Evolutionary conservation across 257 asterid genomes (phyloP).

Genomic region (Solanum sitiens): DNA sequence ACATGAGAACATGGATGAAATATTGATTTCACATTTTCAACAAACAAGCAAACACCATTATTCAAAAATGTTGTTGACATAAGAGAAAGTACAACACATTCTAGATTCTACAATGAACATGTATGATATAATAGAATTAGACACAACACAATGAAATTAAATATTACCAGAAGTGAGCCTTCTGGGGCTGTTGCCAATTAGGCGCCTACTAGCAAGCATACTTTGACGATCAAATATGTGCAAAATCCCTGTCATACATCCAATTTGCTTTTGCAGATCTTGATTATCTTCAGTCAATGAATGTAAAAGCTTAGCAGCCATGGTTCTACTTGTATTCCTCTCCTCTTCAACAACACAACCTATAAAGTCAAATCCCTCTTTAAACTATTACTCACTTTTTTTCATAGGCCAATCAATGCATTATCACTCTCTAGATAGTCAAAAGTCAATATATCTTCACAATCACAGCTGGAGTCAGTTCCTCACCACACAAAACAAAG

Average conservation of each 20-base stretch:
- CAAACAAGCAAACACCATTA: not conserved
- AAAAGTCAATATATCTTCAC: not conserved
- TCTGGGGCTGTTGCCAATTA: conserved; percentile 31
- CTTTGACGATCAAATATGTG: conserved; percentile 76
- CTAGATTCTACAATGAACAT: not conserved
- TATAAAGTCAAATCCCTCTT: not conserved
- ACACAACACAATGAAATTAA: not conserved
- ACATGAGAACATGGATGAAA: not conserved
- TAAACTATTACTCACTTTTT: not conserved
- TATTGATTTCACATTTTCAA: not conserved
- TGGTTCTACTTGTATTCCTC: conserved; percentile 13
- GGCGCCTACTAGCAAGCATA: conserved; percentile 39
- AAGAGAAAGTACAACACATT: not conserved
- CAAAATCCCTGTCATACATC: conserved; percentile 87
- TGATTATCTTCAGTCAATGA: conserved; percentile 74
- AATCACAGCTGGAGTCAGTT: not conserved
- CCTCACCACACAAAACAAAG: not conserved
- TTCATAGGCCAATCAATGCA: not conserved
- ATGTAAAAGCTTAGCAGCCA: conserved; percentile 84
- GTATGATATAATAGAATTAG: not conserved
- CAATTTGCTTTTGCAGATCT: conserved; percentile 82
- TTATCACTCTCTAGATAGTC: not conserved
- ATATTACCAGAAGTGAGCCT: conserved; percentile 50
- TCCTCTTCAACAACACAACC: conserved; percentile 2
- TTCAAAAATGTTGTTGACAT: not conserved